phyloP scores from a whole-genome alignment of 768 basidiomycete genomes.

The Serendipita sp. region DNA sequence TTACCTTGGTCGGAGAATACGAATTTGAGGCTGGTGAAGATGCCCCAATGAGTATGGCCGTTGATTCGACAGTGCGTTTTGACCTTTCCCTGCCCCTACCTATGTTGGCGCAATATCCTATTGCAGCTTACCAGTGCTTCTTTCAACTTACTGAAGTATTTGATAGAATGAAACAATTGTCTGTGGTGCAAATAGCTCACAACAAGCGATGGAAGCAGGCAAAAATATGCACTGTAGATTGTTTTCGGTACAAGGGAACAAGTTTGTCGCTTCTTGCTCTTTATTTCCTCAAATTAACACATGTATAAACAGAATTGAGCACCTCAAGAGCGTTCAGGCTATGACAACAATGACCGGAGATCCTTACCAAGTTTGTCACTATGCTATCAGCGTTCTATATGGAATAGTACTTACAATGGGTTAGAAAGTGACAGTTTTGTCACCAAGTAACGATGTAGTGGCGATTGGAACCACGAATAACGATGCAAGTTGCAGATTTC shows the following conservation, averaged over 20 bases:
- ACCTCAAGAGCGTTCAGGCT: slow-evolving; percentile 41
- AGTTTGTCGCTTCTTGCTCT: slow-evolving; percentile 27
- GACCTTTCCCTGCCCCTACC: background rate
- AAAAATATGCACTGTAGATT: slow-evolving; percentile 77
- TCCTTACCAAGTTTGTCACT: slow-evolving; percentile 66
- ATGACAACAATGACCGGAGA: slow-evolving; percentile 43
- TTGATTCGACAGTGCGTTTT: slow-evolving; percentile 37
- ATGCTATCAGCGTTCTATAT: background rate
- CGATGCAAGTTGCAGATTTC: slow-evolving; percentile 31
- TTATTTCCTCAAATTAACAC: background rate
- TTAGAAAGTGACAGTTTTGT: slow-evolving; percentile 79
- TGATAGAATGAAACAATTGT: slow-evolving; percentile 31
- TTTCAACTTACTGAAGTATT: too few species aligned
- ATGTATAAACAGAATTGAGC: slow-evolving; percentile 30
- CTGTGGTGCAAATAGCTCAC: slow-evolving; percentile 77
- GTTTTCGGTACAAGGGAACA: slow-evolving; percentile 40
- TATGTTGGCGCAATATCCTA: slow-evolving; percentile 20
- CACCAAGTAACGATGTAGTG: slow-evolving; percentile 46
- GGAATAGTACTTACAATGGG: background rate
- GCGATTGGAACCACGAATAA: slow-evolving; percentile 55
- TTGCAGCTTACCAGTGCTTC: too few species aligned
- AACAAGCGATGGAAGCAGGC: slow-evolving; percentile 42
- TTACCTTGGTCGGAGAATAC: slow-evolving; percentile 48
- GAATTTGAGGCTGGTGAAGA: slow-evolving; percentile 73
- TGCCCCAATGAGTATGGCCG: slow-evolving; percentile 91